Base-by-base conservation (phyloP, 2,329 filamentous ascomycete genomes). In the Pseudomassariella vexata region DNA sequence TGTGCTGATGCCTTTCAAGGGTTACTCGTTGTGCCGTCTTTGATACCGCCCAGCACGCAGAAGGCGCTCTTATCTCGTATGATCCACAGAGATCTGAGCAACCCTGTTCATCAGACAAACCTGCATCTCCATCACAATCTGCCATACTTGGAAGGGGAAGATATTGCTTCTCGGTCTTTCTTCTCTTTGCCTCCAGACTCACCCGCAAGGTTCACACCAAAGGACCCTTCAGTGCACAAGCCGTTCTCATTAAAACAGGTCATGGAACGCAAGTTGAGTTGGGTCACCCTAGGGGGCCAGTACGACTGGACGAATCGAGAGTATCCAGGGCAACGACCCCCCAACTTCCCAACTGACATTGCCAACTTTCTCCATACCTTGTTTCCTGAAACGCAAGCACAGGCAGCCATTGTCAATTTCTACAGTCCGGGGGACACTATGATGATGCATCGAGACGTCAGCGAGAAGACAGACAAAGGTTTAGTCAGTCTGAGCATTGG, bases 331-430 rank as follows among this genome's bases (percentile, higher is more conserved):
- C 68, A 71, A n/a, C 38, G 55, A 4, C 80, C 84, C 1, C 86
- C 86, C 0, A 49, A 62, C 0, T 95, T 95, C 46, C 89, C 90
- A 0, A 24, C 55, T 2, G 87, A 95, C 50, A 70, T 94, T 29
- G 76, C 77, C 4, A 56, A 52, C 1, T 72, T 95, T 6, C 62
- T 95, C 1, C 68, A 77, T 34, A 60, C 60, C 0, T 57, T 92
- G 0, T 96, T 95, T 45, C 84, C 87, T 0, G 68, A 77, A 9
- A 92, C 89, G 10, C 66, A 72, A 32, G 78, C 90, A 0, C 81
- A 96, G 60, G 89, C 92, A 2, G 90, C 92, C 22, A 96, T 96
- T 42, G 77, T 95, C 45, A 96, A 96, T 55, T 70, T 96, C 30
- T 96, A 96, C 60, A 84, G 79, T 0, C 85, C 92, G 0, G 85